These are phyloP conservation scores for Lentinus brumalis DNA, from an alignment of 768 basidiomycete species.

Conservation along the genomic window DNA sequence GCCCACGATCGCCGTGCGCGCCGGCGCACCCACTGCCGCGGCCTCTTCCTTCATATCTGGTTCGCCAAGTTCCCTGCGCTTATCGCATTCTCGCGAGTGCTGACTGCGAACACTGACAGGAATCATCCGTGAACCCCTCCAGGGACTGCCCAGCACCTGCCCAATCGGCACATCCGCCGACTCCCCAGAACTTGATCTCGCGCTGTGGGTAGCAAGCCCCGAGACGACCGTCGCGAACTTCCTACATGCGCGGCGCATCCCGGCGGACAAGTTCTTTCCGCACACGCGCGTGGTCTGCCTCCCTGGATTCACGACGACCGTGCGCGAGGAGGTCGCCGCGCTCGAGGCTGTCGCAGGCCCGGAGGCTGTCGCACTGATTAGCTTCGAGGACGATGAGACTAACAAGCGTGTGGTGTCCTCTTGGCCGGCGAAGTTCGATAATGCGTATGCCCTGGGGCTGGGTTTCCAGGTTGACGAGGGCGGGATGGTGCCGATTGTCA, in stretches of 20 bases:
- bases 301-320: conserved; percentile 60
- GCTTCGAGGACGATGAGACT: conserved; percentile 46
- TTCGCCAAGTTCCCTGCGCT: conserved; percentile 17
- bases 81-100: neutral
- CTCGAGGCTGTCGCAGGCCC: conserved; percentile 54
- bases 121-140: conserved; percentile 60
- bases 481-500: conserved; percentile 48
- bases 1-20: conserved; percentile 59
- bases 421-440: conserved; percentile 51
- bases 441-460: conserved; percentile 43
- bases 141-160: conserved; percentile 50
- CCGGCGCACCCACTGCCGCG: conserved; percentile 55
- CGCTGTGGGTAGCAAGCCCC: conserved; percentile 53
- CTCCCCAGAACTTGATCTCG: conserved; percentile 47
- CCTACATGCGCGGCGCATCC: conserved; percentile 48
- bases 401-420: conserved; percentile 48
- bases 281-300: conserved; percentile 58
- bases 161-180: conserved; percentile 50
- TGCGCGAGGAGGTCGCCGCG: conserved; percentile 55
- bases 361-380: conserved; percentile 47
- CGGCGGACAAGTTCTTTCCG: conserved; percentile 40
- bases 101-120: conserved; percentile 26
- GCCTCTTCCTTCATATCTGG: conserved; percentile 61
- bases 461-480: conserved; percentile 49
- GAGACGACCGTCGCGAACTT: conserved; percentile 57